These are phyloP conservation scores for Didymellaceae sp. DNA, from an alignment of 2,329 filamentous ascomycete species.

Conservation along the genomic window DNA sequence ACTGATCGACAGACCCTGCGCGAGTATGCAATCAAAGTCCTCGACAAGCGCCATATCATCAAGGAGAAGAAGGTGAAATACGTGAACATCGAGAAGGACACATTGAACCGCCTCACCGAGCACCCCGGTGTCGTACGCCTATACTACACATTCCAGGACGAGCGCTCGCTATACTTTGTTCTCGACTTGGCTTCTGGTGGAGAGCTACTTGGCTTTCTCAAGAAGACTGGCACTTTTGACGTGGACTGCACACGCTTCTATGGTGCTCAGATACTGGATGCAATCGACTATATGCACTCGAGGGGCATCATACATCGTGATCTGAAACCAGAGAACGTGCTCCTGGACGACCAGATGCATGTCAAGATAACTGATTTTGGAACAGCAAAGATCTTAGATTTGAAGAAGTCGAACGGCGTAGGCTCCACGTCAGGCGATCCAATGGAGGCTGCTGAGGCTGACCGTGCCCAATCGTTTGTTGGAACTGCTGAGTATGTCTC, in stretches of 20 bases:
- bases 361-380: slow-evolving; percentile 99
- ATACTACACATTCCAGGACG: slow-evolving; percentile 99
- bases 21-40: slow-evolving; percentile 96
- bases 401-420: slow-evolving; percentile 52
- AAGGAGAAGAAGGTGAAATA: slow-evolving; percentile 99
- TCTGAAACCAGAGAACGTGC: slow-evolving; percentile 94
- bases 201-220: slow-evolving; percentile 88
- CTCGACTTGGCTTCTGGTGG: slow-evolving; percentile 91
- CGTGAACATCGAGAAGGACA: slow-evolving; percentile 99
- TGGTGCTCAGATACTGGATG: slow-evolving; percentile 91
- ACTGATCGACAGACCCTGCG: slow-evolving; percentile 93
- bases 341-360: slow-evolving; percentile 94
- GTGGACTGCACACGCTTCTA: slow-evolving; percentile 95
- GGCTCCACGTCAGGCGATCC: slow-evolving; percentile 55
- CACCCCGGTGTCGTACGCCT: slow-evolving; percentile 95
- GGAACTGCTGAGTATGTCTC: slow-evolving; percentile 98
- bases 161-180: slow-evolving; percentile 94
- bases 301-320: slow-evolving; percentile 96
- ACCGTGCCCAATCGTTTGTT: slow-evolving; percentile 90
- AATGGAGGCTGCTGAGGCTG: slow-evolving; percentile 66
- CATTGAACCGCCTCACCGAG: slow-evolving; percentile 91
- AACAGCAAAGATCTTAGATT: slow-evolving; percentile 88
- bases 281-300: slow-evolving; percentile 97
- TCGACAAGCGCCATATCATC: slow-evolving; percentile 98
- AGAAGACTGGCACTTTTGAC: slow-evolving; percentile 93